phyloP scores from a whole-genome alignment of 2,329 filamentous ascomycete genomes.

The Aspergillus niger region DNA sequence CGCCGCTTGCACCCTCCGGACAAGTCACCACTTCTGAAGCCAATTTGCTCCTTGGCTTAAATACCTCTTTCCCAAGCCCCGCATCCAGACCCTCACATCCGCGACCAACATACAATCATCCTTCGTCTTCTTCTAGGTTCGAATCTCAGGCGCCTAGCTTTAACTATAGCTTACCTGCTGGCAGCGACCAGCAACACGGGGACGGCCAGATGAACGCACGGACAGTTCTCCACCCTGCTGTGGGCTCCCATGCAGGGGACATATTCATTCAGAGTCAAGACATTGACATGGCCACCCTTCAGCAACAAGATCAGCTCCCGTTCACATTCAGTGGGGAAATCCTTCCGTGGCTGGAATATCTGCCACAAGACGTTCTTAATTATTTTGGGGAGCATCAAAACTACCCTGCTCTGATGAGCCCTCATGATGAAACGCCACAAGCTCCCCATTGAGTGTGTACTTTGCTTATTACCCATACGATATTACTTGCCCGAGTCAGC shows the following conservation, averaged over 20 bases:
- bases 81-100: slow-evolving; percentile 20
- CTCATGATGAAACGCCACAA: slow-evolving; percentile 25
- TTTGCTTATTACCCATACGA: slow-evolving; percentile 3
- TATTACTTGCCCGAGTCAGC: slow-evolving; percentile 15
- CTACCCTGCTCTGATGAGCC: slow-evolving; percentile 34
- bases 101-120: slow-evolving; percentile 28
- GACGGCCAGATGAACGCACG: slow-evolving; percentile 21
- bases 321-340: slow-evolving; percentile 58
- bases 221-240: slow-evolving; percentile 22
- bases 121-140: slow-evolving; percentile 21
- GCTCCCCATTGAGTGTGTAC: neutral
- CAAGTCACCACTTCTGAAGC: slow-evolving; percentile 35
- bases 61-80: slow-evolving; percentile 45
- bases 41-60: slow-evolving; percentile 52
- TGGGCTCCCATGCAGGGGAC: slow-evolving; percentile 25
- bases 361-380: slow-evolving; percentile 66
- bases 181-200: slow-evolving; percentile 19
- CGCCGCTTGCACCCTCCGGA: slow-evolving; percentile 45
- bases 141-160: slow-evolving; percentile 25
- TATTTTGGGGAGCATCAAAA: slow-evolving; percentile 51
- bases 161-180: slow-evolving; percentile 24
- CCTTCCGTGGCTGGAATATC: slow-evolving; percentile 73
- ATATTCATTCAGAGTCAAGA: slow-evolving; percentile 78
- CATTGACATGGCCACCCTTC: slow-evolving; percentile 69
- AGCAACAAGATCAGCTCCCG: slow-evolving; percentile 42